Conservation (phyloP, 2,329 filamentous ascomycete genomes). For the Clarireedia sp. region DNA sequence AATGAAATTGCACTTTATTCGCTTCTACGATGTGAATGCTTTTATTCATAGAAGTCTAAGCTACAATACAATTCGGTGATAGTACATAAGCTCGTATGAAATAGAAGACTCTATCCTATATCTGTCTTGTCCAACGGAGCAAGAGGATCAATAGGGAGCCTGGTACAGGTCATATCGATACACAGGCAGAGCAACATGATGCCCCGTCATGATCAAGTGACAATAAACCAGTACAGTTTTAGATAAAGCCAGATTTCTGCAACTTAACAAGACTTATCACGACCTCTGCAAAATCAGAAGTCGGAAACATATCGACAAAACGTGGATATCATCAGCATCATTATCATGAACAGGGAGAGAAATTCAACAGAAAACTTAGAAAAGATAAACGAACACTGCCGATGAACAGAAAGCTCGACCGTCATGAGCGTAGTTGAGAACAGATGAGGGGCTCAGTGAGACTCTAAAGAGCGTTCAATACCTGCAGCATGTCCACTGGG, state of each 20-base stretch:
- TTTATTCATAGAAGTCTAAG: conserved; percentile 4
- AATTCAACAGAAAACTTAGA: neutral
- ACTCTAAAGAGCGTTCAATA: conserved; percentile 13
- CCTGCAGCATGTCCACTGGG: conserved; percentile 15
- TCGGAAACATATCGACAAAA: conserved; percentile 2
- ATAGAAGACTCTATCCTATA: conserved; percentile 10
- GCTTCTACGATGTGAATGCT: neutral
- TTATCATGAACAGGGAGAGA: neutral
- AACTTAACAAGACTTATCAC: conserved; percentile 4
- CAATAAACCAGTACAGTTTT: conserved; percentile 7
- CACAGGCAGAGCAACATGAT: conserved; percentile 6
- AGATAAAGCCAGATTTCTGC: conserved; percentile 9
- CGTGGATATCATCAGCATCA: neutral
- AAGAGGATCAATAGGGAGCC: conserved; percentile 12
- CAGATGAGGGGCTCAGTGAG: conserved; percentile 7
- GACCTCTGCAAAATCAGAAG: conserved; percentile 3
- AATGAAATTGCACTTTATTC: neutral
- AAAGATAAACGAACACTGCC: neutral
- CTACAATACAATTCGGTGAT: conserved; percentile 8
- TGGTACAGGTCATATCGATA: neutral
- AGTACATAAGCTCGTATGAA: conserved; percentile 7
- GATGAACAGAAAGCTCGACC: neutral
- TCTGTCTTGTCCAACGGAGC: conserved; percentile 15
- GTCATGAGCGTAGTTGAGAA: neutral
- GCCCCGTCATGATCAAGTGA: conserved; percentile 7